phyloP scores from a whole-genome alignment of 495 filamentous ascomycete genomes.

The Cercophora samala region DNA sequence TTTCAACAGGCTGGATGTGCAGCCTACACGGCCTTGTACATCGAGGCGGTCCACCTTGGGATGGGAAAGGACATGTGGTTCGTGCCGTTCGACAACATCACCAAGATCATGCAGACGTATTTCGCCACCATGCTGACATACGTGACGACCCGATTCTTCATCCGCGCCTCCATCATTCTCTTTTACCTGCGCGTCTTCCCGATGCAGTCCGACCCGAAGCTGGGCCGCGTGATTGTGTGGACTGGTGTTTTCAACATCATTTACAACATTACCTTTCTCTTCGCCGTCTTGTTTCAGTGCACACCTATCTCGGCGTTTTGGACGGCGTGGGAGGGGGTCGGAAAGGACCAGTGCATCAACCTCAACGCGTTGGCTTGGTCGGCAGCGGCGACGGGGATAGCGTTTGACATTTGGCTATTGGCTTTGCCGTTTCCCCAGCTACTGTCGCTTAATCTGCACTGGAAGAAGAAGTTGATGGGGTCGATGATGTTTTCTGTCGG shows the following conservation, averaged over 20 bases:
- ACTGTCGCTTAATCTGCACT: slow-evolving; percentile 31
- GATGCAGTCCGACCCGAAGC: slow-evolving; percentile 16
- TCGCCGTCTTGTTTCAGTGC: slow-evolving; percentile 44
- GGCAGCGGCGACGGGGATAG: slow-evolving; percentile 35
- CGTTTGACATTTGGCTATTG: slow-evolving; percentile 38
- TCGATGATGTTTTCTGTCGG: slow-evolving; percentile 41
- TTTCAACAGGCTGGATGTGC: slow-evolving; percentile 22
- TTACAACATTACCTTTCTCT: slow-evolving; percentile 40
- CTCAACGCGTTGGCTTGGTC: slow-evolving; percentile 30
- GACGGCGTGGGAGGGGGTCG: slow-evolving; percentile 30
- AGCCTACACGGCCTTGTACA: slow-evolving; percentile 18
- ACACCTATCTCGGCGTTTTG: slow-evolving; percentile 36
- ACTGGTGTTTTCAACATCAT: slow-evolving; percentile 34
- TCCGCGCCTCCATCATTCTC: slow-evolving; percentile 49
- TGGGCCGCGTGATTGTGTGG: slow-evolving; percentile 30
- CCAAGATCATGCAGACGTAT: slow-evolving; percentile 27
- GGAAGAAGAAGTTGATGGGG: slow-evolving; percentile 37
- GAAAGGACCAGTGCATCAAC: slow-evolving; percentile 32
- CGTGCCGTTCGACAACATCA: slow-evolving; percentile 46
- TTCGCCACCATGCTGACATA: slow-evolving; percentile 37
- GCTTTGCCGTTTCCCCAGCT: slow-evolving; percentile 38
- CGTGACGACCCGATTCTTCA: slow-evolving; percentile 36
- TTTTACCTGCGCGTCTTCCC: slow-evolving; percentile 53
- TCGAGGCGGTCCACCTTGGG: slow-evolving; percentile 40
- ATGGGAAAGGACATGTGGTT: slow-evolving; percentile 49